These are phyloP conservation scores for Colletotrichum zoysiae DNA, from an alignment of 2,329 filamentous ascomycete species.

Conservation along the genomic window DNA sequence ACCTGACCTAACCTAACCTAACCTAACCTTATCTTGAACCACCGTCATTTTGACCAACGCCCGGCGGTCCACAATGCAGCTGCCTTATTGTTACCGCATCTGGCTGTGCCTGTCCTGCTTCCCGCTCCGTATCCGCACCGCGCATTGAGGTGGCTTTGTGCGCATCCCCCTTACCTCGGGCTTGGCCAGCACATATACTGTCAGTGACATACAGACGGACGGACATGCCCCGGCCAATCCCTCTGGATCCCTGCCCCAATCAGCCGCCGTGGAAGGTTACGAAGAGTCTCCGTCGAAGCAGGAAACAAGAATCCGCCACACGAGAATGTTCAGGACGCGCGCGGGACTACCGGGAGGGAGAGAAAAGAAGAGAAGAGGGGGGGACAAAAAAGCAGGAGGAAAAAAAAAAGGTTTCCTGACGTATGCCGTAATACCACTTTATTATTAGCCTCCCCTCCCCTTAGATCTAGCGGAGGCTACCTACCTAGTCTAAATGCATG, in stretches of 20 bases:
- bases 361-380: neutral
- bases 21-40: constrained; percentile 23
- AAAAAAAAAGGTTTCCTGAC: neutral
- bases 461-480: constrained; percentile 4
- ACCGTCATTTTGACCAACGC: constrained; percentile 8
- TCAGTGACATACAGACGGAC: constrained; percentile 15
- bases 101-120: constrained; percentile 21
- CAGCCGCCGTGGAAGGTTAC: neutral
- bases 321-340: neutral
- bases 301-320: constrained; percentile 17
- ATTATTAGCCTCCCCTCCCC: constrained; percentile 1
- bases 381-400: no score
- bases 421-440: constrained; percentile 6
- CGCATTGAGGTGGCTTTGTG: constrained; percentile 25
- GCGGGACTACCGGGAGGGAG: no score
- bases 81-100: constrained; percentile 27
- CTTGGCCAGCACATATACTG: neutral
- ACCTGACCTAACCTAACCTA: constrained; percentile 24
- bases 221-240: neutral
- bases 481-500: neutral
- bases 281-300: constrained; percentile 3
- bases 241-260: neutral
- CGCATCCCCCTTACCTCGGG: neutral
- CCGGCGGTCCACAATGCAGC: constrained; percentile 29
- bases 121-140: constrained; percentile 27